phyloP scores from a whole-genome alignment of 2,329 filamentous ascomycete species.

The Diaporthe velutina region DNA sequence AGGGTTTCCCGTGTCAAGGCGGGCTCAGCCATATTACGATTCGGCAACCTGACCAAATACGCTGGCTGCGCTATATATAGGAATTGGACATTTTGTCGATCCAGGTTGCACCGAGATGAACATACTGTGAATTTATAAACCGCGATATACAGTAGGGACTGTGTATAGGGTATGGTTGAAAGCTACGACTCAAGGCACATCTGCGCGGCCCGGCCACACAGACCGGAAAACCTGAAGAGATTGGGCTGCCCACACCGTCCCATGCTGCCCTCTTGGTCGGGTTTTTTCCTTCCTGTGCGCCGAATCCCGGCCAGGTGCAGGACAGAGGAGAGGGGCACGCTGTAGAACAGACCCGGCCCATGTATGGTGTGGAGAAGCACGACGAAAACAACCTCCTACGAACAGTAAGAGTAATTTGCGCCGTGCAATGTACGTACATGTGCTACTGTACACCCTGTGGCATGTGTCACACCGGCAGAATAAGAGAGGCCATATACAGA shows the following conservation, averaged over 20 bases:
- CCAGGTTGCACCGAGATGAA: background rate
- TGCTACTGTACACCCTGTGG: background rate
- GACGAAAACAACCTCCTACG: background rate
- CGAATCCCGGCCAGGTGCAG: background rate
- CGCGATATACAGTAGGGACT: background rate
- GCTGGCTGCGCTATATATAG: background rate
- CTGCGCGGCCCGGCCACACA: background rate
- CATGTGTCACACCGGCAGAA: background rate
- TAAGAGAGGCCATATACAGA: background rate
- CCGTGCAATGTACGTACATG: background rate
- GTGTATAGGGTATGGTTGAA: background rate
- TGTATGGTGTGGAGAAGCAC: background rate
- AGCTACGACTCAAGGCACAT: background rate
- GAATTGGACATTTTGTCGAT: background rate
- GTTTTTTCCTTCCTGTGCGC: background rate
- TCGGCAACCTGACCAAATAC: background rate
- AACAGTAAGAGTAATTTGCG: background rate
- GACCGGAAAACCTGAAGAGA: background rate
- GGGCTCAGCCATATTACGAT: background rate
- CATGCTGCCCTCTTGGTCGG: background rate
- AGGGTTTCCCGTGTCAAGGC: background rate
- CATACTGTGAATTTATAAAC: background rate
- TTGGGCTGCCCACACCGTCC: background rate
- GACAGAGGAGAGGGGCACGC: background rate
- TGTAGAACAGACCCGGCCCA: background rate